phyloP scores from a whole-genome alignment of 345 rosid species.

The Fremontodendron californicum region DNA sequence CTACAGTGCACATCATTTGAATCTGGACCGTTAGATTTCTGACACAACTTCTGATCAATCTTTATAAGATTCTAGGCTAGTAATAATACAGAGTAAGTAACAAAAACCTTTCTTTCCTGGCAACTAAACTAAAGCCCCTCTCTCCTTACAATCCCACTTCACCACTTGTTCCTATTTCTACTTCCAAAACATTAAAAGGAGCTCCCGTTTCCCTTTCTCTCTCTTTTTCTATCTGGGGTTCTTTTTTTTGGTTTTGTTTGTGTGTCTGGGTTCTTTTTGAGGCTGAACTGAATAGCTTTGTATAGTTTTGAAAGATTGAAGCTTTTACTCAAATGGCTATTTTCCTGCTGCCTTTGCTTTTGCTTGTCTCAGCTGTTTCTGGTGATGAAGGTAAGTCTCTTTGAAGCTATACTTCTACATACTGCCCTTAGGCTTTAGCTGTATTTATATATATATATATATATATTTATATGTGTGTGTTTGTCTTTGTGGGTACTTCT shows the following conservation, averaged over 20 bases:
- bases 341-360: constrained; percentile 1
- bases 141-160: not conserved
- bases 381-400: constrained; percentile 16
- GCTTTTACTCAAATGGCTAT: constrained; percentile 10
- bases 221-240: not conserved
- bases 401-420: not conserved
- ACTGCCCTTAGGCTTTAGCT: not conserved
- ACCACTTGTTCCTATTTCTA: constrained; percentile 2
- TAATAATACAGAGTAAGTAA: not conserved
- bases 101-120: not conserved
- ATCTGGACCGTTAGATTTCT: not conserved
- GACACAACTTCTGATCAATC: not conserved
- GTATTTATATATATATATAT: too few relatives aligned
- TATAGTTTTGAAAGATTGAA: constrained; percentile 4
- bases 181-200: constrained; percentile 15
- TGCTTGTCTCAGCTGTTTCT: constrained; percentile 12
- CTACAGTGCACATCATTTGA: not conserved
- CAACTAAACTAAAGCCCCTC: not conserved
- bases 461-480: not conserved
- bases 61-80: not conserved
- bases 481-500: not conserved
- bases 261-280: not conserved
- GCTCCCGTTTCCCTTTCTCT: not conserved
- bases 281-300: constrained; percentile 2
- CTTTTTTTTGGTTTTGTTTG: not conserved